Base-by-base conservation (phyloP, 257 asterid genomes). In the Jacaranda copaia region DNA sequence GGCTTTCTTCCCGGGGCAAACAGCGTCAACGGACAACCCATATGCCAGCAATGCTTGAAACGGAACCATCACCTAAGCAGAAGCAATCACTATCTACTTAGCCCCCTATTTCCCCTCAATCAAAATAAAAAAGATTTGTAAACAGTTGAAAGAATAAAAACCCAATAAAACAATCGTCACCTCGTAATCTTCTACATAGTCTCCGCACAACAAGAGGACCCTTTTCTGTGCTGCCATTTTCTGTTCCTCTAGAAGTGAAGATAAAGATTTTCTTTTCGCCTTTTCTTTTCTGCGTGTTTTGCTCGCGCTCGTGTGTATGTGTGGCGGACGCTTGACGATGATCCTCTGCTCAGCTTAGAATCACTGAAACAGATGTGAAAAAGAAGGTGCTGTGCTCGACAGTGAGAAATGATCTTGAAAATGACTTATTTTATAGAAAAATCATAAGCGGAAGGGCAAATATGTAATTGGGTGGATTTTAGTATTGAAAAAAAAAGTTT, bases 1-100 rank as follows among this genome's bases (percentile, higher is more conserved):
- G 45, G 98, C 83, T 84, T 89, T 95, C 88, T 95, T 95, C 2
- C 97, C 97, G 43, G 98, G 99, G 83, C 97, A 93, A 81, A 93
- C 96, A 5, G 96, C 96, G 82, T 95, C 97, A 20, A 95, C 99
- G 4, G 93, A 76, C 58, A 95, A 81, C 40, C 99, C 99, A 82
- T 88, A 95, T 3, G 98, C 99, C 76, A 83, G 84, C 76, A 95
- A 76, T 3, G 97, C 97, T 89, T 95, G 99, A 84, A 93, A 93
- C 25, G 99, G 99, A 70, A 93, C 97, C 99, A 93, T 95, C 76
- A 85, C 96, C 99, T 94, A 80, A 19, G 8, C 19, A 68, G 58
- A 42, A 10, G 60, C 16, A 77, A 67, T 40, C 71, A 19, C 14
- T 36, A 36, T 48, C 45, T 15, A 62, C 35, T 49, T 9, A 74